Conservation (phyloP, 2,329 filamentous ascomycete genomes). For the Trichoderma sp. region DNA sequence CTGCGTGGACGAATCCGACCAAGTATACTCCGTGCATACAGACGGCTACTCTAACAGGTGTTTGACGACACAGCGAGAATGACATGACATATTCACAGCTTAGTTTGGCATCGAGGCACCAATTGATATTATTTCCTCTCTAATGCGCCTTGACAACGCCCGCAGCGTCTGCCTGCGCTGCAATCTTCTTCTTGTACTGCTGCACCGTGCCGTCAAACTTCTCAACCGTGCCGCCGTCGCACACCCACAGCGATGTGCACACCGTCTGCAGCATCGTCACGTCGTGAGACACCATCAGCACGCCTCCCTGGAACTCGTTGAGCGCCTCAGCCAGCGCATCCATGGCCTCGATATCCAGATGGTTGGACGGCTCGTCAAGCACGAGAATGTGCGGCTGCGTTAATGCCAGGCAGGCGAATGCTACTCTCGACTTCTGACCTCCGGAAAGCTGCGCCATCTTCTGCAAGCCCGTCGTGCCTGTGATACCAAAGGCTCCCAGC, state of each 20-base stretch:
- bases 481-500: conserved; percentile 84
- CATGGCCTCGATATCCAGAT: conserved; percentile 99
- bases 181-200: conserved; percentile 96
- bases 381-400: conserved; percentile 96
- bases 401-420: conserved; percentile 92
- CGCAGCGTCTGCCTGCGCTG: conserved; percentile 79
- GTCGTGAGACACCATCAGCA: conserved; percentile 98
- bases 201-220: conserved; percentile 95
- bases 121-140: background rate
- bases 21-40: background rate
- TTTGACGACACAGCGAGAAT: background rate
- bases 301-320: conserved; percentile 84
- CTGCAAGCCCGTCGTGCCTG: conserved; percentile 92
- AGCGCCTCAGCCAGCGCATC: conserved; percentile 86
- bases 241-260: conserved; percentile 93
- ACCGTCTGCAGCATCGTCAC: conserved; percentile 98
- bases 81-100: background rate
- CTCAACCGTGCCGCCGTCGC: conserved; percentile 88
- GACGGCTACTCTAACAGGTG: background rate
- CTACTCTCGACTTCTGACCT: conserved; percentile 97
- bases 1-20: background rate
- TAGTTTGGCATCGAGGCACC: background rate
- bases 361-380: conserved; percentile 97
- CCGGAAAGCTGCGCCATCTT: conserved; percentile 93
- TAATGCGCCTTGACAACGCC: conserved; percentile 74